phyloP scores from a whole-genome alignment of 768 basidiomycete genomes.

The Tubosaeta brunneosetosa region DNA sequence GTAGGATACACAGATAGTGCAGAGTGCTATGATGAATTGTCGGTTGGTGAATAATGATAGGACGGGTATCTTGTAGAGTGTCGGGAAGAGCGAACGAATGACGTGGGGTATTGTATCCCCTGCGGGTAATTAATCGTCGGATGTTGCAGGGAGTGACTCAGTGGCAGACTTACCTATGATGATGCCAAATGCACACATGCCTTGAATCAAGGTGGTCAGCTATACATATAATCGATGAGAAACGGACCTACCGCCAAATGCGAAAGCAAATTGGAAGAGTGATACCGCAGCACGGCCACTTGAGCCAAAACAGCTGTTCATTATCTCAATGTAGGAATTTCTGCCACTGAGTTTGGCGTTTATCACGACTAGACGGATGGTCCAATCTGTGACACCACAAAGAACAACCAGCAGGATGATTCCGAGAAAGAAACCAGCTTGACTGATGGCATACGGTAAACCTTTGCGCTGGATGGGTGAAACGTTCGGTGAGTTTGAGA shows the following conservation, averaged over 20 bases:
- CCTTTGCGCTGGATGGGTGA: slow-evolving; percentile 41
- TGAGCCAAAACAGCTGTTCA: slow-evolving; percentile 88
- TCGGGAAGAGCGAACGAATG: slow-evolving; percentile 80
- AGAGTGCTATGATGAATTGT: slow-evolving; percentile 82
- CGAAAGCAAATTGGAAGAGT: slow-evolving; percentile 96
- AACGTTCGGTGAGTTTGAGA: not conserved
- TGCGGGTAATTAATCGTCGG: slow-evolving; percentile 18
- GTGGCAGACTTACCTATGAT: slow-evolving; percentile 57
- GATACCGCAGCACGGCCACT: slow-evolving; percentile 93
- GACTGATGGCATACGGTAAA: slow-evolving; percentile 88
- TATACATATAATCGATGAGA: not conserved
- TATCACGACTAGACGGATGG: slow-evolving; percentile 90
- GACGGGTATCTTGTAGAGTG: slow-evolving; percentile 58
- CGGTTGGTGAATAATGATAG: slow-evolving; percentile 78
- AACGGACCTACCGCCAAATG: slow-evolving; percentile 74
- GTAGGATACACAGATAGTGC: slow-evolving; percentile 86
- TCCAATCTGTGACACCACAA: slow-evolving; percentile 92
- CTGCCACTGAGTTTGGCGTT: slow-evolving; percentile 95
- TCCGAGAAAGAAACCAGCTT: slow-evolving; percentile 92
- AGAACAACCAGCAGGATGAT: slow-evolving; percentile 75
- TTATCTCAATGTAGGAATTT: slow-evolving; percentile 89
- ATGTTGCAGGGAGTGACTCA: not conserved
- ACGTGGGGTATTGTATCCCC: slow-evolving; percentile 97
- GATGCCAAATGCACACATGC: slow-evolving; percentile 98
- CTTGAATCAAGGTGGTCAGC: slow-evolving; percentile 34